phyloP scores from a whole-genome alignment of 192 early-diverging fungal species.

The Powellomyces hirtus region DNA sequence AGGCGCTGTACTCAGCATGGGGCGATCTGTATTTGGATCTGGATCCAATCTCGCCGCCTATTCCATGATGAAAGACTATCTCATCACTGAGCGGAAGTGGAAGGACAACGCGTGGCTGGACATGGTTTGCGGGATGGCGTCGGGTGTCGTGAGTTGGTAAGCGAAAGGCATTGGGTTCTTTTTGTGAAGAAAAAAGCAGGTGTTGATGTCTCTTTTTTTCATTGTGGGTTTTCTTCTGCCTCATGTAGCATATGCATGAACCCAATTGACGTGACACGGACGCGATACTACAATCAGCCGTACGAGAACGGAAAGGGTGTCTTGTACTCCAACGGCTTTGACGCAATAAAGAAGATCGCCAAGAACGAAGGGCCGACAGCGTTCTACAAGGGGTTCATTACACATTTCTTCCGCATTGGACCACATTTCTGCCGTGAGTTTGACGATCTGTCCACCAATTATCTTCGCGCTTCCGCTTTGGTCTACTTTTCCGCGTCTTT shows the following conservation, averaged over 20 bases:
- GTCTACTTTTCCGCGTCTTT: neutral
- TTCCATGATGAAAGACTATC: conserved; percentile 66
- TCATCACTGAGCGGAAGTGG: conserved; percentile 57
- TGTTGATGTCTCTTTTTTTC: neutral
- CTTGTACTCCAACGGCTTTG: conserved; percentile 48
- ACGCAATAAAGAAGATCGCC: conserved; percentile 58
- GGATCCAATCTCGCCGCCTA: conserved; percentile 68
- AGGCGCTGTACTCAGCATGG: conserved; percentile 65
- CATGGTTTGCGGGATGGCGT: conserved; percentile 62
- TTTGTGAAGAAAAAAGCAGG: neutral
- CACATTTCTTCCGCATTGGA: conserved; percentile 75
- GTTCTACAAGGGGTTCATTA: conserved; percentile 70
- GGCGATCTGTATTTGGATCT: conserved; percentile 62
- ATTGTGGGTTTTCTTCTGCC: neutral
- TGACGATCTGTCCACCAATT: neutral
- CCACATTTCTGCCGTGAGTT: conserved; percentile 69
- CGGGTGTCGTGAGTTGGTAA: conserved; percentile 54
- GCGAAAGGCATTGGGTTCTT: neutral
- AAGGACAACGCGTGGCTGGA: conserved; percentile 62
- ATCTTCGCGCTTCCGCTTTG: neutral
- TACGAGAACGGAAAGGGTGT: conserved; percentile 60
- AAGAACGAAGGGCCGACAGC: conserved; percentile 59
- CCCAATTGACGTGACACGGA: conserved; percentile 60
- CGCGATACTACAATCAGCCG: conserved; percentile 72
- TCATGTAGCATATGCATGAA: conserved; percentile 47